Evolutionary conservation across 73 alveolate genomes (phyloP).

Genomic region (Paramecium octaurelia): DNA sequence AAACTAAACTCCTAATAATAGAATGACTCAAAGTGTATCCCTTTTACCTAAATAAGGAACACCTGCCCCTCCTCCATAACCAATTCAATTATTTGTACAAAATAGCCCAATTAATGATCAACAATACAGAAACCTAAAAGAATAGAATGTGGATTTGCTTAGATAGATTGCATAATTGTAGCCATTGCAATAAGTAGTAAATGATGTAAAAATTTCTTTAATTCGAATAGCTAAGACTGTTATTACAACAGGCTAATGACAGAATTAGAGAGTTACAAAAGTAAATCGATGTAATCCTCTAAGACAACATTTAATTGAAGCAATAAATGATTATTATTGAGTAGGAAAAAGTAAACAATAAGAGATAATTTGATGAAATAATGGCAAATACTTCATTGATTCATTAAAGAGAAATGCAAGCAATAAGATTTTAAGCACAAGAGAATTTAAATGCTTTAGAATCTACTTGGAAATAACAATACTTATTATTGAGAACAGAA

Average conservation of each 20-base stretch:
- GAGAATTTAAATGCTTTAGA: background rate
- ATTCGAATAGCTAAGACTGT: background rate
- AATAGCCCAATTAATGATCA: conserved; percentile 1
- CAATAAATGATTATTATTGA: background rate
- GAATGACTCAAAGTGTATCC: conserved; percentile 1
- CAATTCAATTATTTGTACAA: background rate
- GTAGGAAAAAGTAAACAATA: background rate
- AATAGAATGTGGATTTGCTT: background rate
- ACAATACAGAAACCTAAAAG: background rate
- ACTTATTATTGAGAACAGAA: background rate
- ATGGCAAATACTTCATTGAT: background rate
- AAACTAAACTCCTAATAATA: background rate
- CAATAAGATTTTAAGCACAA: background rate
- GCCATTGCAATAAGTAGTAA: background rate
- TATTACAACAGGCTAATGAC: background rate
- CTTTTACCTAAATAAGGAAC: background rate
- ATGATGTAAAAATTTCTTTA: background rate
- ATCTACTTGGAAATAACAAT: background rate
- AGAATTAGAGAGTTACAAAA: background rate
- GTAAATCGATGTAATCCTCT: background rate
- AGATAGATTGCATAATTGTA: background rate
- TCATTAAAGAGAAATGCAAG: background rate
- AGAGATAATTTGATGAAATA: background rate
- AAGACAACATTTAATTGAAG: background rate
- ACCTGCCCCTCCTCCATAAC: background rate